Evolutionary conservation across 139 green algal species (phyloP), one percentile per base, ranked within the genome.

Genomic region (Chlamydomonas sphaeroides): DNA sequence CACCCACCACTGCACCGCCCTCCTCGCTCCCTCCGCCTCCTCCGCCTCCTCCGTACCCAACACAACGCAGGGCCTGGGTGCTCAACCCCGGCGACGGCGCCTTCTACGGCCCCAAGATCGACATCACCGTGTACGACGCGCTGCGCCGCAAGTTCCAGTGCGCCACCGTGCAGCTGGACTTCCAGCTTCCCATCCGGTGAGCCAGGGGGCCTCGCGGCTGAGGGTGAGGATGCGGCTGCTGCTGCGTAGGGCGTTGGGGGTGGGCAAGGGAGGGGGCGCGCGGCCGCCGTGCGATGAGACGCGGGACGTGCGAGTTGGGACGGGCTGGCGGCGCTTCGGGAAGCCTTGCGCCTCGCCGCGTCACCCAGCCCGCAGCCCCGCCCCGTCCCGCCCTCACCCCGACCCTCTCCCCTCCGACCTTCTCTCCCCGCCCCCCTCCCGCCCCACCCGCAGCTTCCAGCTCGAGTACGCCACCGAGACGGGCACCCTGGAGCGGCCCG

Each of bases 141-240:
- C 90, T 99, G 36, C 88, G 90, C 51, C 91, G 96, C 68, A 97
- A 95, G 83, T 98, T 98, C 90, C 95, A 98, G 90, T 98, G 96
- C 84, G 96, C 96, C 65, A 99, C 96, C 23, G 92, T 98, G 67
- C 96, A 98, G 90, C 90, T 98, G 5, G 97, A 99, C 93, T 99
- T 99, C 93, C 97, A 99, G 93, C 91, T 99, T 73, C 97, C 97
- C 83, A 99, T 99, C 90, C 84, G 94, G 74, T 80, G 38, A 3
- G 74, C 20, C 6, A 25, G 35, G 1, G 17, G 63, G 35, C 2
- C n/a, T n/a, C n/a, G n/a, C n/a, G n/a, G n/a, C n/a, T n/a, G n/a
- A n/a, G n/a, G n/a, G n/a, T n/a, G n/a, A n/a, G n/a, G n/a, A n/a
- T n/a, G n/a, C n/a, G n/a, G n/a, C n/a, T n/a, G n/a, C n/a, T n/a